phyloP scores from a whole-genome alignment of 2,329 filamentous ascomycete genomes.

The Aspergillus brasiliensis region DNA sequence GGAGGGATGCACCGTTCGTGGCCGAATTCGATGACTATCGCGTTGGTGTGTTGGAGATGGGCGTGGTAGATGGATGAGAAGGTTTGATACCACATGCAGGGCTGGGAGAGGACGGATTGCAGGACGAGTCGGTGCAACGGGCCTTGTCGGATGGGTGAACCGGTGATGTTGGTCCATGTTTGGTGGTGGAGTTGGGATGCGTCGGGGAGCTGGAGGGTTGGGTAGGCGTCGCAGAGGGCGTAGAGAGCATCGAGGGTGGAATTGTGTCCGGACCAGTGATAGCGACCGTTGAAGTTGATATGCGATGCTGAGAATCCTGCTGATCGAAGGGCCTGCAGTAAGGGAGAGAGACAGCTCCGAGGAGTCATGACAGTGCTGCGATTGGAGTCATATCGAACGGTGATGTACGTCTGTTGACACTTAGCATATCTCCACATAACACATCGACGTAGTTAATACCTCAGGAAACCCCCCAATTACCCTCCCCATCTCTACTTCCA shows the following conservation, averaged over 20 bases:
- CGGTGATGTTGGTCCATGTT: slow-evolving; percentile 7
- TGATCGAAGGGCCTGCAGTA: slow-evolving; percentile 14
- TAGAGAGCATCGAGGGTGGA: slow-evolving; percentile 5
- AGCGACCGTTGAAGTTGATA: slow-evolving; percentile 23
- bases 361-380: slow-evolving; percentile 21
- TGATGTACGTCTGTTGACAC: slow-evolving; percentile 17
- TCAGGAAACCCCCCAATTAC: slow-evolving; percentile 9
- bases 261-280: slow-evolving; percentile 20
- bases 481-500: neutral
- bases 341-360: neutral
- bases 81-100: slow-evolving; percentile 19
- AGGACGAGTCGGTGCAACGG: slow-evolving; percentile 16
- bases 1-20: slow-evolving; percentile 23
- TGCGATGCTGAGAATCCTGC: slow-evolving; percentile 15
- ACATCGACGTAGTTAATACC: too few relatives aligned
- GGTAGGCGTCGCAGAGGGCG: slow-evolving; percentile 11
- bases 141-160: neutral
- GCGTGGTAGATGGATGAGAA: slow-evolving; percentile 12
- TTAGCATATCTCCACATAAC: neutral
- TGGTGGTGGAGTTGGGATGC: slow-evolving; percentile 4
- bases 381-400: slow-evolving; percentile 19
- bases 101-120: slow-evolving; percentile 13
- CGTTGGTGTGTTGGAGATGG: slow-evolving; percentile 2
- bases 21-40: slow-evolving; percentile 20
- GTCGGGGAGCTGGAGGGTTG: slow-evolving; percentile 16